Percentiles rank a stretch among this genome's conserved stretches.
phyloP scores from a whole-genome alignment of 1,284 basidiomycete genomes.

The Sporisorium scitamineum region DNA sequence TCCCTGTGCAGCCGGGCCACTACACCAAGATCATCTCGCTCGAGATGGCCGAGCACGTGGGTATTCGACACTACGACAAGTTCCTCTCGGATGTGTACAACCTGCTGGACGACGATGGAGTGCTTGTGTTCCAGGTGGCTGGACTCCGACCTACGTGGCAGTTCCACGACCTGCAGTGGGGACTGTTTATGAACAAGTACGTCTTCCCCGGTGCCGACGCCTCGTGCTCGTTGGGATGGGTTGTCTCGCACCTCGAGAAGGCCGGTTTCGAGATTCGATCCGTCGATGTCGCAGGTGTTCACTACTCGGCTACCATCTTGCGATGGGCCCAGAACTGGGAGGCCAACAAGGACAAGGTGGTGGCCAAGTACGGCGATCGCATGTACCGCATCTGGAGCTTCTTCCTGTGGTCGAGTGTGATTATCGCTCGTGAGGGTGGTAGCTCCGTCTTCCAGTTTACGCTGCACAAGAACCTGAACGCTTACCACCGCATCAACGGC shows the following conservation, averaged over 20 bases:
- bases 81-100: slow-evolving; percentile 94
- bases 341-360: slow-evolving; percentile 80
- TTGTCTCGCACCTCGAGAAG: slow-evolving; percentile 81
- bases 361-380: slow-evolving; percentile 88
- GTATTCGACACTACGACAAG: slow-evolving; percentile 87
- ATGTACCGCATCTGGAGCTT: slow-evolving; percentile 70
- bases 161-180: slow-evolving; percentile 96
- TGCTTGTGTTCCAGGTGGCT: slow-evolving; percentile 95
- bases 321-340: slow-evolving; percentile 70
- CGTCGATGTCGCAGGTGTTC: slow-evolving; percentile 83
- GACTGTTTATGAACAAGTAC: slow-evolving; percentile 71
- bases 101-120: slow-evolving; percentile 91
- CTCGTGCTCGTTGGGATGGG: slow-evolving; percentile 90
- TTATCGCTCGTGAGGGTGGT: slow-evolving; percentile 68
- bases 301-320: slow-evolving; percentile 91
- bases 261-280: slow-evolving; percentile 98
- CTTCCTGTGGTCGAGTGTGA: slow-evolving; percentile 66
- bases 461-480: slow-evolving; percentile 86
- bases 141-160: slow-evolving; percentile 95
- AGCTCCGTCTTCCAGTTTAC: slow-evolving; percentile 75
- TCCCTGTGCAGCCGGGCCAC: slow-evolving; percentile 80
- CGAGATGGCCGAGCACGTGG: slow-evolving; percentile 97
- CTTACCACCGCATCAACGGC: slow-evolving; percentile 80
- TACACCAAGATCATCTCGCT: slow-evolving; percentile 96
- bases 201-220: slow-evolving; percentile 95